These are phyloP conservation scores for Hypoxylon fuscum DNA, from an alignment of 495 filamentous ascomycete genomes.

Conservation along the genomic window DNA sequence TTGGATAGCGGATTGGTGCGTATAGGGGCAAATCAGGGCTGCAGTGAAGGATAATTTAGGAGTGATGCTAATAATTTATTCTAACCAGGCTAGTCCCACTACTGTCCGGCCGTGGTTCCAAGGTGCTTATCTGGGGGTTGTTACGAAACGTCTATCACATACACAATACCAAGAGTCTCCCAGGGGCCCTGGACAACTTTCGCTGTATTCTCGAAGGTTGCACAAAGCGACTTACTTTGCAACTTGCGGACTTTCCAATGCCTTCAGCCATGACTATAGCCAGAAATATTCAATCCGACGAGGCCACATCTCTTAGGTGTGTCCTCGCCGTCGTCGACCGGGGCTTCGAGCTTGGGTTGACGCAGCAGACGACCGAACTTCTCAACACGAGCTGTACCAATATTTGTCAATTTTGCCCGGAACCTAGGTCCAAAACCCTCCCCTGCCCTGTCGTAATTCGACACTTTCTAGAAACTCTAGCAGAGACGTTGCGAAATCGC, in stretches of 20 bases:
- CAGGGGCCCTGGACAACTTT: neutral
- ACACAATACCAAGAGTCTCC: neutral
- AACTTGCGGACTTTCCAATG: neutral
- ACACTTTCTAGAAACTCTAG: neutral
- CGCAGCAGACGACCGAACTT: neutral
- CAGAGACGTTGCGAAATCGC: conserved; percentile 4
- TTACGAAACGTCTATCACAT: conserved; percentile 9
- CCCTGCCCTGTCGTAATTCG: neutral
- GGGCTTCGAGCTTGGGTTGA: conserved; percentile 7
- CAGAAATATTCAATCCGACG: neutral
- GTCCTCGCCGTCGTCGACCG: conserved; percentile 3
- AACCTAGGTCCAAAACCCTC: neutral
- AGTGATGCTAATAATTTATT: conserved; percentile 6
- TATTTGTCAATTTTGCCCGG: conserved; percentile 1
- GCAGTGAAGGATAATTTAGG: neutral
- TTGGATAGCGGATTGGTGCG: conserved; percentile 13
- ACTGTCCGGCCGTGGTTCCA: neutral
- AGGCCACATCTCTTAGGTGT: neutral
- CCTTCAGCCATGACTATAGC: neutral
- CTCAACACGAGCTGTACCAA: conserved; percentile 10
- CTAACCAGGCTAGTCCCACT: conserved; percentile 4
- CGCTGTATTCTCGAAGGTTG: conserved; percentile 10
- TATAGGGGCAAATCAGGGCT: neutral
- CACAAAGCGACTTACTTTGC: conserved; percentile 10
- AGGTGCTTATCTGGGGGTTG: neutral